Conservation (phyloP, 1,139 yeast genomes). For the Hansenula lynferdii region DNA sequence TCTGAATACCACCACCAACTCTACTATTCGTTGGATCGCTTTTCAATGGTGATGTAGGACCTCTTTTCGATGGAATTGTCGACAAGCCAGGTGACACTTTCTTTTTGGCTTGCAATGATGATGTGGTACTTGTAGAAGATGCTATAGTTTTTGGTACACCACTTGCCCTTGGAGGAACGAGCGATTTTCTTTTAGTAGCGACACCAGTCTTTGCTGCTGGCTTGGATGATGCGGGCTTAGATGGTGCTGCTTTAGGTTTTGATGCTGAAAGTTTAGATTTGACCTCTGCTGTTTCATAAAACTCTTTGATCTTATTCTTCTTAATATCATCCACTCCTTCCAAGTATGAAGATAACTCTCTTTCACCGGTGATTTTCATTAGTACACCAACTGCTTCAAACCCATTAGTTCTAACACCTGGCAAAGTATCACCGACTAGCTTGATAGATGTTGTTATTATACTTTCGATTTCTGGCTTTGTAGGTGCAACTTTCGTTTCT, state of each 20-base stretch:
- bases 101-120: conserved; percentile 11
- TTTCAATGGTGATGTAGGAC: conserved; percentile 54
- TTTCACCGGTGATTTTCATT: conserved; percentile 76
- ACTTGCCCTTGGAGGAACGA: conserved; percentile 1
- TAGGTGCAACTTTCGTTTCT: conserved; percentile 45
- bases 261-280: conserved; percentile 28
- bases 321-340: conserved; percentile 74
- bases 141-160: conserved; percentile 5
- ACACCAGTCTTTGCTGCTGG: conserved; percentile 2
- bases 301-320: conserved; percentile 61
- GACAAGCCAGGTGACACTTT: conserved; percentile 17
- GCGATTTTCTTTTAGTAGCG: conserved; percentile 10
- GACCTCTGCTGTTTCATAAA: conserved; percentile 53
- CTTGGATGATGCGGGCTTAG: conserved; percentile 10
- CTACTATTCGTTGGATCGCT: conserved; percentile 23
- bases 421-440: conserved; percentile 75
- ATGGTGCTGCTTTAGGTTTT: conserved; percentile 13
- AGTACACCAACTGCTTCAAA: conserved; percentile 78
- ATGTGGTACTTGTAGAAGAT: conserved; percentile 5
- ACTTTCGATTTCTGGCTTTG: conserved; percentile 45
- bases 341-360: conserved; percentile 55
- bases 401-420: conserved; percentile 76
- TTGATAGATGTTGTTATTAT: conserved; percentile 52
- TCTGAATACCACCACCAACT: conserved; percentile 24
- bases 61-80: conserved; percentile 56